Conservation (phyloP, 306 rosid species). For the Delonix regia region DNA sequence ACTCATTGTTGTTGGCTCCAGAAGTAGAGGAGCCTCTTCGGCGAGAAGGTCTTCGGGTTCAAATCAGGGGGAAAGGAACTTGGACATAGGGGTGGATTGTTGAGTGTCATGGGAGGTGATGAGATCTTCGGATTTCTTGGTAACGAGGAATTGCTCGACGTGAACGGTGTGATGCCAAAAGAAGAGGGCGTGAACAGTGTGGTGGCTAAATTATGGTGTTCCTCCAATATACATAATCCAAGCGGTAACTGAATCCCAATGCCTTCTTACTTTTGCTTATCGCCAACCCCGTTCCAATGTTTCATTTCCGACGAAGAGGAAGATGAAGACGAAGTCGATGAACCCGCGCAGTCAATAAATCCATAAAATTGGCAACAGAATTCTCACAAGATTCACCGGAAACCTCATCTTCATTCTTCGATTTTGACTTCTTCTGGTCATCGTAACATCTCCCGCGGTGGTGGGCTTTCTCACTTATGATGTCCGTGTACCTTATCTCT, state of each 20-base stretch:
- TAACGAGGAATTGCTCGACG: too few species aligned
- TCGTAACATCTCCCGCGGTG: conserved; percentile 27
- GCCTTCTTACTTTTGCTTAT: conserved; percentile 48
- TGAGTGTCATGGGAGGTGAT: too few species aligned
- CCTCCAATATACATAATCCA: too few species aligned
- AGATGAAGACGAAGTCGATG: conserved; percentile 56
- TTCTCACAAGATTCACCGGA: conserved; percentile 49
- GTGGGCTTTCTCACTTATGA: conserved; percentile 57
- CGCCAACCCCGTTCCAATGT: conserved; percentile 70
- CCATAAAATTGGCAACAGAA: conserved; percentile 41
- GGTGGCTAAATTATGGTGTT: too few species aligned
- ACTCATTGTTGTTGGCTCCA: too few species aligned
- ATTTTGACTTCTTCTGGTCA: conserved; percentile 29
- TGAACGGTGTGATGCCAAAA: too few species aligned
- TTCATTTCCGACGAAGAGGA: conserved; percentile 47
- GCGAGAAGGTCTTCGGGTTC: too few species aligned
- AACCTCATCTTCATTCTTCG: conserved; percentile 28
- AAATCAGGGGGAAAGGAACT: too few species aligned
- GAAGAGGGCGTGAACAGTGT: too few species aligned
- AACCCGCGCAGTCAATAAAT: conserved; percentile 52
- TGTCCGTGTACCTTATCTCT: conserved; percentile 75
- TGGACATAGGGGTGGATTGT: too few species aligned
- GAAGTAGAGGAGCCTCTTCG: too few species aligned
- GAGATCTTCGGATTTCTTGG: too few species aligned
- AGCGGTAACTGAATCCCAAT: conserved; percentile 65